phyloP scores from a whole-genome alignment of 2,329 filamentous ascomycete genomes.

The Juglanconis sp. region DNA sequence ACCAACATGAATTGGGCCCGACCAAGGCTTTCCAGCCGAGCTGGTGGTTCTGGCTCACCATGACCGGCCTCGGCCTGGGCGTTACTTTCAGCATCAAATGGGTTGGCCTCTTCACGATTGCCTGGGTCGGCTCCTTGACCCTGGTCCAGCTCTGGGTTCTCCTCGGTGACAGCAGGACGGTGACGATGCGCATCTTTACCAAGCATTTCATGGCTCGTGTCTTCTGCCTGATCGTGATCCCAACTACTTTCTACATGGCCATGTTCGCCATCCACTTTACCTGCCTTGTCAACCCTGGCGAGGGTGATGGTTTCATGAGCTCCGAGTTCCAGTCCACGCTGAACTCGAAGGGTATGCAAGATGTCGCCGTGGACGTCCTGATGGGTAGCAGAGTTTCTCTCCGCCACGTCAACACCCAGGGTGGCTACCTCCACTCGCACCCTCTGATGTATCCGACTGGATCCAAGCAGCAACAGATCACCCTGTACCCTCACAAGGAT shows the following conservation, averaged over 20 bases:
- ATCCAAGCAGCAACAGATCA: conserved; percentile 98
- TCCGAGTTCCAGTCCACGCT: conserved; percentile 97
- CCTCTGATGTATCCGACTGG: conserved; percentile 95
- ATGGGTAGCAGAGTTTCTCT: conserved; percentile 83
- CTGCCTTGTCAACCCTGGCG: conserved; percentile 89
- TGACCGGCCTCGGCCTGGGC: conserved; percentile 83
- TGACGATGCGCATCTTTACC: conserved; percentile 80
- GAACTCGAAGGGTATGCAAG: conserved; percentile 94
- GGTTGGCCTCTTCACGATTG: conserved; percentile 98
- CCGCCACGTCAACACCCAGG: conserved; percentile 95
- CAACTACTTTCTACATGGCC: conserved; percentile 83
- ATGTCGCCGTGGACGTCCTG: conserved; percentile 87
- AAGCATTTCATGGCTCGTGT: conserved; percentile 91
- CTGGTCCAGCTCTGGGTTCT: conserved; percentile 92
- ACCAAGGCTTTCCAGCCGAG: conserved; percentile 79
- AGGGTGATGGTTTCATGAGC: conserved; percentile 99
- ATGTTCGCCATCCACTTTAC: conserved; percentile 98
- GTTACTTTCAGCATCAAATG: conserved; percentile 96
- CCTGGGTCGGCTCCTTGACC: conserved; percentile 92
- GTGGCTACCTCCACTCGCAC: conserved; percentile 96
- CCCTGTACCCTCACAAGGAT: conserved; percentile 97
- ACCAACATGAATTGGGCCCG: conserved; percentile 93
- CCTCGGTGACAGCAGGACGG: conserved; percentile 81
- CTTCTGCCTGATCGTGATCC: conserved; percentile 90
- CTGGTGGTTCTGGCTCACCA: conserved; percentile 97